A percentile compares a stretch with the other conserved stretches of the same genome.
These are phyloP conservation scores for Anthoceros angustus DNA, from an alignment of 225 moss, liverwort and hornwort genomes.

Conservation along the genomic window DNA sequence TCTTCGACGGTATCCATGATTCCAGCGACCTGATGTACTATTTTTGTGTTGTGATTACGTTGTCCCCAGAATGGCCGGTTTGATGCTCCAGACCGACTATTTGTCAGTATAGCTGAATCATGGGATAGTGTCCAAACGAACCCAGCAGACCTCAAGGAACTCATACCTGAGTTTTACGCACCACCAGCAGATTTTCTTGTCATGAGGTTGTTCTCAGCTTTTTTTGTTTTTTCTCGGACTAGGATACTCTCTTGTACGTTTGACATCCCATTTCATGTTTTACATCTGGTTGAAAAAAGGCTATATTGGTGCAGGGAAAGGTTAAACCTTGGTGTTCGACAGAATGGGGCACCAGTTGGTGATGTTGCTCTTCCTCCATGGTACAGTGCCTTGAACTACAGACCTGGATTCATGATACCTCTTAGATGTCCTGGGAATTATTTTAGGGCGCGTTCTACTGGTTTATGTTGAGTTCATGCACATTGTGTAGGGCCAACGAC, in stretches of 20 bases:
- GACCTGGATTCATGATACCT: not conserved
- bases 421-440: not conserved
- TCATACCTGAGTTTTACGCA: slow-evolving; percentile 90
- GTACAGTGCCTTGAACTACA: slow-evolving; percentile 15
- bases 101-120: slow-evolving; percentile 71
- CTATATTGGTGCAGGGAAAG: slow-evolving; percentile 45
- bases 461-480: not conserved
- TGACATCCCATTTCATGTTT: not conserved
- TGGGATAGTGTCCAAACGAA: slow-evolving; percentile 95
- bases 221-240: not conserved
- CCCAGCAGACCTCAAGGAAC: slow-evolving; percentile 93
- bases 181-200: slow-evolving; percentile 83
- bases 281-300: no score
- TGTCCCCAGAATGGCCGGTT: slow-evolving; percentile 89
- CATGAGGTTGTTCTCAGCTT: slow-evolving; percentile 39
- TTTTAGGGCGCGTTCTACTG: not conserved
- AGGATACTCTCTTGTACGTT: not conserved
- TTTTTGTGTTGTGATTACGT: not conserved
- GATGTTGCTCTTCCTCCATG: slow-evolving; percentile 79
- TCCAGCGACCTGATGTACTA: no score
- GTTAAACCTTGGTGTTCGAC: slow-evolving; percentile 77
- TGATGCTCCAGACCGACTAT: slow-evolving; percentile 91
- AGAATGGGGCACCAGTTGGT: slow-evolving; percentile 72
- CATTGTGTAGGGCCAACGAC: slow-evolving; percentile 52
- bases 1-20: not conserved